Percentiles rank a stretch among this genome's conserved stretches.
Conservation (phyloP, 2,329 filamentous ascomycete species). For the Rutstroemia sp. region DNA sequence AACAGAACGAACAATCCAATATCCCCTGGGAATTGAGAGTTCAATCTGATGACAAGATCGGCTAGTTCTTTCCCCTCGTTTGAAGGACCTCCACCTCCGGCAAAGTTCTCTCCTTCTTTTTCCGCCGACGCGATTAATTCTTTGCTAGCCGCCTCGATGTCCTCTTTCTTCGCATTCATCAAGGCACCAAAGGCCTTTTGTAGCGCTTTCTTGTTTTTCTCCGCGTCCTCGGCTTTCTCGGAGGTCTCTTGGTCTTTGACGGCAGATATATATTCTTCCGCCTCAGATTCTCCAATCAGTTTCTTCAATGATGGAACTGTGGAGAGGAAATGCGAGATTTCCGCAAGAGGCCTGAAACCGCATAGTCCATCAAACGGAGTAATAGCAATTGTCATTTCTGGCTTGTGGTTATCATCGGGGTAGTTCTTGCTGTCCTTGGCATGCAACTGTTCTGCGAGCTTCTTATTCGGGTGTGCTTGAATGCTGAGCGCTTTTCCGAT, state of each 20-base stretch:
- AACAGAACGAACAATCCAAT: constrained; percentile 93
- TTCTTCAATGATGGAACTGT: constrained; percentile 55
- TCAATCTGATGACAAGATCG: constrained; percentile 67
- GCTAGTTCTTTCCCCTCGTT: constrained; percentile 64
- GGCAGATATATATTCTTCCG: constrained; percentile 45
- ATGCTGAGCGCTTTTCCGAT: constrained; percentile 95
- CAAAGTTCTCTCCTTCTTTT: constrained; percentile 64
- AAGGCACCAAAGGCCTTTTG: constrained; percentile 68
- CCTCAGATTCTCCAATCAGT: constrained; percentile 59
- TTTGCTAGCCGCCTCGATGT: constrained; percentile 56
- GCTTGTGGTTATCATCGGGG: constrained; percentile 98
- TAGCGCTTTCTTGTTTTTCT: constrained; percentile 70
- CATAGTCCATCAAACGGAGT: constrained; percentile 95
- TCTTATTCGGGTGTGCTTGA: constrained; percentile 95
- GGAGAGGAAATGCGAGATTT: constrained; percentile 73
- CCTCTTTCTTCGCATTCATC: constrained; percentile 67
- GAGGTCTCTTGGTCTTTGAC: constrained; percentile 47
- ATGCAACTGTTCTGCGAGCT: constrained; percentile 83
- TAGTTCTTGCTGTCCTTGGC: constrained; percentile 86
- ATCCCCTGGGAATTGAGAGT: constrained; percentile 80
- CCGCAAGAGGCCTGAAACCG: constrained; percentile 80
- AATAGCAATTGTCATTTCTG: constrained; percentile 97
- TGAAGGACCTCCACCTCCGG: constrained; percentile 60
- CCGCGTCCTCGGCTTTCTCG: constrained; percentile 31
- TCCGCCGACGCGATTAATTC: constrained; percentile 66